phyloP scores from a whole-genome alignment of 2,329 filamentous ascomycete species.

The Aspergillus pseudoterreus region DNA sequence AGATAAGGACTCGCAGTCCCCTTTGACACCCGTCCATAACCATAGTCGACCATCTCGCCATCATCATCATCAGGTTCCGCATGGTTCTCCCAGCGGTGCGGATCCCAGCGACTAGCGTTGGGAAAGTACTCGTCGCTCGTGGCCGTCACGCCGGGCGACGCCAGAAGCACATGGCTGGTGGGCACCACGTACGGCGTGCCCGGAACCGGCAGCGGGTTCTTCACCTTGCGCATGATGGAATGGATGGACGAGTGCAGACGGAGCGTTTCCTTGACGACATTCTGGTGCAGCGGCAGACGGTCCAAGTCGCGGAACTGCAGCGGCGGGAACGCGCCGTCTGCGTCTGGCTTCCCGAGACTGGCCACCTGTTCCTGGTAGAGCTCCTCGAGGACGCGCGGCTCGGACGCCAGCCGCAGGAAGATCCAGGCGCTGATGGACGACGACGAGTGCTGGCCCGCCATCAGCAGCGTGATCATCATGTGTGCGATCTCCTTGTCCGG shows the following conservation, averaged over 20 bases:
- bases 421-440: conserved; percentile 77
- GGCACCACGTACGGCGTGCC: conserved; percentile 67
- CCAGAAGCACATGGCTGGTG: conserved; percentile 70
- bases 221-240: conserved; percentile 69
- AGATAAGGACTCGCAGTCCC: conserved; percentile 62
- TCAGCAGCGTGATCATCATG: conserved; percentile 82
- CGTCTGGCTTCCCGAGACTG: conserved; percentile 40
- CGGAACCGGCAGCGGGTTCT: conserved; percentile 58
- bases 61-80: conserved; percentile 39
- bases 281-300: conserved; percentile 58
- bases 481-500: conserved; percentile 75
- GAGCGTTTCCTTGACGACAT: conserved; percentile 69
- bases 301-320: conserved; percentile 59
- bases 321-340: conserved; percentile 44
- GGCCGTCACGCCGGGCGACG: conserved; percentile 69
- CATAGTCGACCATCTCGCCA: conserved; percentile 59
- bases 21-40: conserved; percentile 59
- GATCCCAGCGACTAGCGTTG: conserved; percentile 57
- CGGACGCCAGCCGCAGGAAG: conserved; percentile 66
- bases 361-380: conserved; percentile 64
- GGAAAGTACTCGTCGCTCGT: conserved; percentile 60
- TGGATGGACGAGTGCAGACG: conserved; percentile 70
- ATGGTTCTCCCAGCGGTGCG: conserved; percentile 57
- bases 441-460: conserved; percentile 80
- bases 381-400: conserved; percentile 66